Conservation (phyloP, 306 rosid genomes). For the Sphenostylis stenocarpa region DNA sequence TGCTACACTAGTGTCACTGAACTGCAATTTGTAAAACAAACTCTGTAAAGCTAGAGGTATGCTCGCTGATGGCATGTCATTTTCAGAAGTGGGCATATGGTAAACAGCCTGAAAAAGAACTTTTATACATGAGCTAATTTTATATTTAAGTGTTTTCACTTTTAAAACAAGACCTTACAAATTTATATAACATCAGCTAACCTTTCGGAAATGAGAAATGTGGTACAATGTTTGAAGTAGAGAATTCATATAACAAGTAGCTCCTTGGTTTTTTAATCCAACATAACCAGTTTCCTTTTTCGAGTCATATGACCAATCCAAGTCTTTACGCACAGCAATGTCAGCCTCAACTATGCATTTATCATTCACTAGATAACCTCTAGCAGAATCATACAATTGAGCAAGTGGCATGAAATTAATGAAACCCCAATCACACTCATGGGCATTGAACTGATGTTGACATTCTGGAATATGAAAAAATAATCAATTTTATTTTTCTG, state of each 20-base stretch:
- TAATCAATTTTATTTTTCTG: conserved; percentile 18
- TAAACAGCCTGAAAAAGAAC: conserved; percentile 76
- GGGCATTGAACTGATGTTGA: conserved; percentile 84
- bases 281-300: conserved; percentile 96
- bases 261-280: conserved; percentile 96
- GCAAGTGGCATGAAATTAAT: conserved; percentile 82
- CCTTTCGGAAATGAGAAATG: conserved; percentile 95
- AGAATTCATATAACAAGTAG: conserved; percentile 99
- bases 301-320: conserved; percentile 88
- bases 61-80: conserved; percentile 94
- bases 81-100: conserved; percentile 97
- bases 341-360: conserved; percentile 83
- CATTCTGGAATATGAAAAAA: conserved; percentile 60
- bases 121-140: conserved; percentile 24
- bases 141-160: neutral
- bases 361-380: conserved; percentile 83
- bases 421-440: conserved; percentile 97
- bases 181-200: conserved; percentile 18
- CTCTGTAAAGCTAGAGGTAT: conserved; percentile 93
- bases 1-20: conserved; percentile 83
- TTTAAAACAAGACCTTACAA: conserved; percentile 8
- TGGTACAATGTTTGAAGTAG: conserved; percentile 92
- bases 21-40: conserved; percentile 91
- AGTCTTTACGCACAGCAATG: conserved; percentile 75
- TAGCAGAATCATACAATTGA: conserved; percentile 73